Evolutionary conservation across 106 monocot genomes (phyloP), one percentile per base, ranked within the genome.

Genomic region (Dioscorea dumetorum): DNA sequence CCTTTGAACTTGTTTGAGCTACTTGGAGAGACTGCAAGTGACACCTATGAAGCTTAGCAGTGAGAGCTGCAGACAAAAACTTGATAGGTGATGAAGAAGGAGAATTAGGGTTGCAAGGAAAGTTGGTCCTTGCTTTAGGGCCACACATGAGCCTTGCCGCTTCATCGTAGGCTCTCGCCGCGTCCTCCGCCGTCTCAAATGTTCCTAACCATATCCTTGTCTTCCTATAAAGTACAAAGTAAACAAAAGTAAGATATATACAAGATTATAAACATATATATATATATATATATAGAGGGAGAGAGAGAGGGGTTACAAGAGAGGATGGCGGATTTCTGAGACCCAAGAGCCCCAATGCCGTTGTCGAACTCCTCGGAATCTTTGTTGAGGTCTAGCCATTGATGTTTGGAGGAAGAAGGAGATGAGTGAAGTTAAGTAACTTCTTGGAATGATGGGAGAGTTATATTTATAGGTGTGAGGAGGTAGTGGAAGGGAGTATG

Each of bases 321-420:
- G 64, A 23, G 91, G 91, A 41, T 91, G 92, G 20, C 92, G 85
- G 60, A 88, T 92, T 66, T 92, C 92, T 6, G 92, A 92, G 62
- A 92, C 92, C 92, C 92, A 92, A 20, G 92, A 92, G 59, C 87
- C 88, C 92, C 92, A 92, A 57, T 92, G 92, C 49, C 92, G 63
- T 48, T 88, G 88, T 19, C 92, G 77, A 8, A 92, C 92, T 53
- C 92, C 92, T 15, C 85, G 77, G 63, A 82, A 92, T 64, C 92
- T 61, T 48, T 88, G 88, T 50, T 88, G 92, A 13, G 77, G 72
- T 50, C 85, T 75, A 5, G 79, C 82, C 92, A 92, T 54, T 32
- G 54, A 18, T 23, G 12, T 24, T 35, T 1, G 33, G 8, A 22
- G 22, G 12, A 31, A 9, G 21, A n/a, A 6, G 35, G 20, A 9